Conservation (phyloP, 2,329 filamentous ascomycete species). For the Podosphaera leucotricha region DNA sequence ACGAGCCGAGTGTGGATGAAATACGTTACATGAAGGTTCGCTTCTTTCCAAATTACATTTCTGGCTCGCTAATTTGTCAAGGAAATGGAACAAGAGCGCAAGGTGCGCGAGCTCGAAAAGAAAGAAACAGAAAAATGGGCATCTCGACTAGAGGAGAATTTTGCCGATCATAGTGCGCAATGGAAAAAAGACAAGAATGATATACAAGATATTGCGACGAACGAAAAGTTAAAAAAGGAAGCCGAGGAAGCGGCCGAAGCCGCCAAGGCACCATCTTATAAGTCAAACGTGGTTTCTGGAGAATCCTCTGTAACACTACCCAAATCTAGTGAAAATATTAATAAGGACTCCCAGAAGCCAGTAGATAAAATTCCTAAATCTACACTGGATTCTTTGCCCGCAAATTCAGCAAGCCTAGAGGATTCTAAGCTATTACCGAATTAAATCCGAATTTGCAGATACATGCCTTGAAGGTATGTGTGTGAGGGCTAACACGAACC, state of each 20-base stretch:
- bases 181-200: conserved; percentile 80
- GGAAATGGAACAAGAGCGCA: conserved; percentile 82
- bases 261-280: neutral
- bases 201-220: conserved; percentile 42
- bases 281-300: neutral
- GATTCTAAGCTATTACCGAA: neutral
- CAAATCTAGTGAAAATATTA: neutral
- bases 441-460: neutral
- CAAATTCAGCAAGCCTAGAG: neutral
- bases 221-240: conserved; percentile 22
- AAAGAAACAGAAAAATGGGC: conserved; percentile 45
- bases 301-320: neutral
- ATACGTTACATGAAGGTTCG: conserved; percentile 79
- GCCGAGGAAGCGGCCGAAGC: conserved; percentile 1
- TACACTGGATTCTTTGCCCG: neutral
- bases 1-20: conserved; percentile 96
- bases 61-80: conserved; percentile 15
- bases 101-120: conserved; percentile 60
- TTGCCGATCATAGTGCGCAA: conserved; percentile 50
- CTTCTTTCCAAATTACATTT: neutral
- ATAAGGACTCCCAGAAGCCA: neutral
- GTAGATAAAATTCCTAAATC: neutral
- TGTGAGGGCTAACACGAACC: no score
- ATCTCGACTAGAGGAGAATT: conserved; percentile 60
- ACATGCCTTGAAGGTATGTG: neutral